phyloP scores from a whole-genome alignment of 192 early-diverging fungal species.

The Chytriomyces sp. region DNA sequence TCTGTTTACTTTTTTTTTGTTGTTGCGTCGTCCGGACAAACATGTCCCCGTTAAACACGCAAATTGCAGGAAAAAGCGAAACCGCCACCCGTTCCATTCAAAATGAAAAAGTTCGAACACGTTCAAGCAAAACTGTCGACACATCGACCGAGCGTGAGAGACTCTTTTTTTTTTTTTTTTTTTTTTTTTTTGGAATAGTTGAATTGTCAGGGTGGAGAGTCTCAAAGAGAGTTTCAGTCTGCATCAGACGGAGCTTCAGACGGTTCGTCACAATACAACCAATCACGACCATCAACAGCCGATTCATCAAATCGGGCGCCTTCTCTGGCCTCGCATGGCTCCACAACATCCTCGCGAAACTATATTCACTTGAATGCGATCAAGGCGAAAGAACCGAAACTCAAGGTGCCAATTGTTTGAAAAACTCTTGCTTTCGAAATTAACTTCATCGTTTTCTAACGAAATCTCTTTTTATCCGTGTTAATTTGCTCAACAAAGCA shows the following conservation, averaged over 20 bases:
- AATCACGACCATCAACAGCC: slow-evolving; percentile 48
- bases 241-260: slow-evolving; percentile 8
- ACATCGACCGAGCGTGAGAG: slow-evolving; percentile 20
- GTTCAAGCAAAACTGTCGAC: slow-evolving; percentile 51
- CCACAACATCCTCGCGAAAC: slow-evolving; percentile 39
- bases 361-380: slow-evolving; percentile 52
- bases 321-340: background rate
- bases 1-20: background rate
- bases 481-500: background rate
- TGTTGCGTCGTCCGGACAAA: background rate
- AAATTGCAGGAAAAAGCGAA: slow-evolving; percentile 30
- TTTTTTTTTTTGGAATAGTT: slow-evolving; percentile 14
- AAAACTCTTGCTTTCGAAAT: too few relatives aligned
- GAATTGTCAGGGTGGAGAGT: background rate
- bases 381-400: slow-evolving; percentile 36
- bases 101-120: slow-evolving; percentile 55
- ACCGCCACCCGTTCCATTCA: slow-evolving; percentile 54
- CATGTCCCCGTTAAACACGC: background rate
- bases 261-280: background rate
- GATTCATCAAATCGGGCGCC: background rate
- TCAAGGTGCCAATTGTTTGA: background rate
- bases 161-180: slow-evolving; percentile 8
- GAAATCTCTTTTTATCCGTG: too few relatives aligned
- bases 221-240: background rate
- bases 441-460: too few relatives aligned